Conservation (phyloP, 345 rosid species). For the Hibiscus mutabilis region DNA sequence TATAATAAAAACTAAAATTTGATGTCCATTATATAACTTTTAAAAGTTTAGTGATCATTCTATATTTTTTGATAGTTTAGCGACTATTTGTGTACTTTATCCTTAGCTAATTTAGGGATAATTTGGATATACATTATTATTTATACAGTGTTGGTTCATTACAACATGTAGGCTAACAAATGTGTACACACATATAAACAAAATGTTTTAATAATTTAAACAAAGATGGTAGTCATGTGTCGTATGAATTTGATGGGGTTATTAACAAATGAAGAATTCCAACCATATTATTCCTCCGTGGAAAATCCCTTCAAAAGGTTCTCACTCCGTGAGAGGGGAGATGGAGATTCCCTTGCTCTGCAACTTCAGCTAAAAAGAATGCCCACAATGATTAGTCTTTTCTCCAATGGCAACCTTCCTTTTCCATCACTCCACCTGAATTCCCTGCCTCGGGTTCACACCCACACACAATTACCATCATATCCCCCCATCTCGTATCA, state of each 20-base stretch:
- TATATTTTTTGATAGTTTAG: too few relatives aligned
- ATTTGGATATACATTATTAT: too few relatives aligned
- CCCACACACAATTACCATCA: not conserved
- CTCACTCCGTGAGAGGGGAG: not conserved
- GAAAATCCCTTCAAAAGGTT: not conserved
- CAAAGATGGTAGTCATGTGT: too few relatives aligned
- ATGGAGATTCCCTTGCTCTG: constrained; percentile 22
- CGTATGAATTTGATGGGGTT: not conserved
- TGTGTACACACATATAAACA: too few relatives aligned
- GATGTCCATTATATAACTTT: too few relatives aligned
- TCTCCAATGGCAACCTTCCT: constrained; percentile 20
- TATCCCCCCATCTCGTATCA: not conserved
- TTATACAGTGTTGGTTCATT: too few relatives aligned
- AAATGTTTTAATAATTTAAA: too few relatives aligned
- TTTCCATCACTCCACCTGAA: constrained; percentile 28
- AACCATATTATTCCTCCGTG: not conserved
- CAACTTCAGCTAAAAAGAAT: constrained; percentile 34
- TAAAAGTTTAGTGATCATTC: too few relatives aligned
- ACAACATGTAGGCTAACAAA: too few relatives aligned
- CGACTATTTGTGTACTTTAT: too few relatives aligned
- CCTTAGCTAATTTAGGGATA: too few relatives aligned
- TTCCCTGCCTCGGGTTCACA: not conserved
- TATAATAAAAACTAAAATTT: too few relatives aligned
- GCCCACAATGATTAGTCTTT: constrained; percentile 23
- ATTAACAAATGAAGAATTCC: not conserved